Conservation (phyloP, 2,329 filamentous ascomycete genomes). For the Claviceps africana region DNA sequence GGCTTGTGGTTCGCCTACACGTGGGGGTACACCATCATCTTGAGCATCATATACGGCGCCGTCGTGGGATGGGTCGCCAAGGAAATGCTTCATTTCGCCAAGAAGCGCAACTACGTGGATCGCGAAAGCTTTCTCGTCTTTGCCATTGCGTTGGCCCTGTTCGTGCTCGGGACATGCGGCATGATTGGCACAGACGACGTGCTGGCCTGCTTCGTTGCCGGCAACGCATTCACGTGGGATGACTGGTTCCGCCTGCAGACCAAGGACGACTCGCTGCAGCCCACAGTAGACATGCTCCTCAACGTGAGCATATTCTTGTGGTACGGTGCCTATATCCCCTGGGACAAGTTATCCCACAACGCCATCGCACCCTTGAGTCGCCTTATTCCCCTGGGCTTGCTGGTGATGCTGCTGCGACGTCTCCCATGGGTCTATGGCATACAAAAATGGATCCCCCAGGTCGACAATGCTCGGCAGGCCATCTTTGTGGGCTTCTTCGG, state of each 20-base stretch:
- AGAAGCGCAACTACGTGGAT: constrained; percentile 69
- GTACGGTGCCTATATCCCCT: constrained; percentile 78
- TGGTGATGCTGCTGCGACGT: constrained; percentile 65
- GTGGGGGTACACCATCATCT: constrained; percentile 66
- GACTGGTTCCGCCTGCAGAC: constrained; percentile 90
- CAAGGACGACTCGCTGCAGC: constrained; percentile 80
- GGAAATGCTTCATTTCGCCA: constrained; percentile 70
- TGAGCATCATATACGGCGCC: constrained; percentile 66
- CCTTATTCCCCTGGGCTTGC: constrained; percentile 56
- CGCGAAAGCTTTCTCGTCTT: constrained; percentile 80
- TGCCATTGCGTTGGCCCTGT: constrained; percentile 70
- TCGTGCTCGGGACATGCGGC: constrained; percentile 75
- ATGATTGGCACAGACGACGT: constrained; percentile 83
- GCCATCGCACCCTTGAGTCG: constrained; percentile 58
- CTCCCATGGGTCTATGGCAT: constrained; percentile 62
- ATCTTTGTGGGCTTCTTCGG: constrained; percentile 87
- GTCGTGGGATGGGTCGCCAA: constrained; percentile 70
- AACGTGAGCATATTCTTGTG: constrained; percentile 83
- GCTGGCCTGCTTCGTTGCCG: constrained; percentile 81
- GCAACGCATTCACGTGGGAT: constrained; percentile 83
- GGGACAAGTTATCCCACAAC: constrained; percentile 54
- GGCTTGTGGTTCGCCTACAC: constrained; percentile 76
- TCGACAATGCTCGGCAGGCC: constrained; percentile 59
- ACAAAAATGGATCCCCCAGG: constrained; percentile 65
- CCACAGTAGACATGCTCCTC: constrained; percentile 86